phyloP scores from a whole-genome alignment of 139 green algal genomes.

The Micromonas commoda region DNA sequence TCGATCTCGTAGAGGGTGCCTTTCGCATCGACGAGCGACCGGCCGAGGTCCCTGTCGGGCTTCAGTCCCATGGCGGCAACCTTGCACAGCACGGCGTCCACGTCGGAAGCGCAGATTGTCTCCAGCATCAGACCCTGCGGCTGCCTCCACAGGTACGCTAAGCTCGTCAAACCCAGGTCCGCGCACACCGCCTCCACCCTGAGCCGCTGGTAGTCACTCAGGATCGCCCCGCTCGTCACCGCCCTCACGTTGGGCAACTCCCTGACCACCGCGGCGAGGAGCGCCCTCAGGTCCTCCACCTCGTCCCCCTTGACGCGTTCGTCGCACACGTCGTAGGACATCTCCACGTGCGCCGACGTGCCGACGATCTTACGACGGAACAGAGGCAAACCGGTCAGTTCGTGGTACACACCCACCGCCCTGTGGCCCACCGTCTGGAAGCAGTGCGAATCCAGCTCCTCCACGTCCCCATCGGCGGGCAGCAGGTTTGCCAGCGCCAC shows the following conservation, averaged over 20 bases:
- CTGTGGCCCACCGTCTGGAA: slow-evolving; percentile 15
- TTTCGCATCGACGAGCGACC: slow-evolving; percentile 54
- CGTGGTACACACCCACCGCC: background rate
- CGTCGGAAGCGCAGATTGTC: slow-evolving; percentile 26
- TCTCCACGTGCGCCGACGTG: background rate
- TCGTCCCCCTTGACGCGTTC: background rate
- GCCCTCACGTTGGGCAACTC: background rate
- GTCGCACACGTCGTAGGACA: background rate
- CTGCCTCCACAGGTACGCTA: slow-evolving; percentile 86
- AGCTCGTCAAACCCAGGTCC: slow-evolving; percentile 73
- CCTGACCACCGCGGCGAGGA: background rate
- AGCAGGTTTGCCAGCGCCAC: background rate
- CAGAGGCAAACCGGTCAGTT: background rate
- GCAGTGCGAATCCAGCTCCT: slow-evolving; percentile 19
- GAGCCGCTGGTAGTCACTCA: slow-evolving; percentile 92
- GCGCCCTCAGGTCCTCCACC: slow-evolving; percentile 17
- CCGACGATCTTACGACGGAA: background rate
- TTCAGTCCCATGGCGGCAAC: slow-evolving; percentile 76
- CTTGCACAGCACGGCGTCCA: slow-evolving; percentile 40
- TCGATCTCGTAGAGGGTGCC: slow-evolving; percentile 42
- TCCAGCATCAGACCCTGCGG: slow-evolving; percentile 69
- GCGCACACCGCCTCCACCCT: slow-evolving; percentile 84
- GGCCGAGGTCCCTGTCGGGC: slow-evolving; percentile 72
- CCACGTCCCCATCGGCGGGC: background rate
- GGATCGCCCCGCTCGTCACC: slow-evolving; percentile 74